Percentiles rank a stretch among this genome's conserved stretches.
These are phyloP conservation scores for Phytophthora quininea DNA, from an alignment of 352 stramenopile species.

Conservation along the genomic window DNA sequence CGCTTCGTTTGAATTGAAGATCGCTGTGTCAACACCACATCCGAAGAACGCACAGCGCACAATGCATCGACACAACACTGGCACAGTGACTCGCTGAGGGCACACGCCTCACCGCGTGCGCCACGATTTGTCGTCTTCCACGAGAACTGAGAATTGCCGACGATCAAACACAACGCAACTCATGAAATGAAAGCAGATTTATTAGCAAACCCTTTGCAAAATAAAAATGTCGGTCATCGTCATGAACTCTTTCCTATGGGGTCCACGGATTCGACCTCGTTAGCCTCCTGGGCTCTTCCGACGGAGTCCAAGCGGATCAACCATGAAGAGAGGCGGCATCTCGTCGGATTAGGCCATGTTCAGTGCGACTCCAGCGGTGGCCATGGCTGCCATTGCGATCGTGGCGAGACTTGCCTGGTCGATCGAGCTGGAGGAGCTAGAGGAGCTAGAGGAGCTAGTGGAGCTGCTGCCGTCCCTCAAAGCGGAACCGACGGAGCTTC, in stretches of 20 bases:
- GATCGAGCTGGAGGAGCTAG: slow-evolving; percentile 7
- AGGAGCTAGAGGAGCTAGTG: slow-evolving; percentile 9
- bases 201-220: background rate
- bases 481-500: slow-evolving; percentile 23
- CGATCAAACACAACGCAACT: too few species aligned
- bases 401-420: slow-evolving; percentile 15
- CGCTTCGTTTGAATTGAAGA: background rate
- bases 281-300: too few species aligned
- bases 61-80: background rate
- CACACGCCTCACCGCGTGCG: background rate
- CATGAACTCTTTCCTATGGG: background rate
- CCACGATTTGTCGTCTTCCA: background rate
- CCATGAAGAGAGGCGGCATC: background rate
- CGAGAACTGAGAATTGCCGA: background rate
- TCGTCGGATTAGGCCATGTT: background rate
- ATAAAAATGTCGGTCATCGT: background rate
- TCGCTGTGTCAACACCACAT: too few species aligned
- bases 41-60: too few species aligned
- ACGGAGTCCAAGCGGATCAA: too few species aligned
- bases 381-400: slow-evolving; percentile 18
- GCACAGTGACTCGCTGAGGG: background rate
- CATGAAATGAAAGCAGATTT: too few species aligned
- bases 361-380: slow-evolving; percentile 30
- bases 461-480: slow-evolving; percentile 14
- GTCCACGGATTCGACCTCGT: background rate